Evolutionary conservation across 495 filamentous ascomycete genomes (phyloP).

Genomic region (Oleoguttula mirabilis): DNA sequence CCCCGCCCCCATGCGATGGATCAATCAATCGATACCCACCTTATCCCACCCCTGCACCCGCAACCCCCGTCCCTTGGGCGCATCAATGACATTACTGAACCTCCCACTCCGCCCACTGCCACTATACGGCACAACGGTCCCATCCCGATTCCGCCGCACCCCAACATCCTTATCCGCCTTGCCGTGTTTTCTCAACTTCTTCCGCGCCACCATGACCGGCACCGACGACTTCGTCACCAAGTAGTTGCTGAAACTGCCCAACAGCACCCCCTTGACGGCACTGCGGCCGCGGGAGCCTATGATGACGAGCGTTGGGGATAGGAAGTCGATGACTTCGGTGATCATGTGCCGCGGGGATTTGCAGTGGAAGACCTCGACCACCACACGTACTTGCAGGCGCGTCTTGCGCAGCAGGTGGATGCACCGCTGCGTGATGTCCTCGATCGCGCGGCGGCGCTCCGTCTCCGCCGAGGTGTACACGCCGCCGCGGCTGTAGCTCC

Average conservation of each 20-base stretch:
- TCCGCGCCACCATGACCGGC: constrained; percentile 45
- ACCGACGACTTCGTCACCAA: constrained; percentile 89
- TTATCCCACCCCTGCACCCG: constrained; percentile 17
- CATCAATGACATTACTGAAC: constrained; percentile 20
- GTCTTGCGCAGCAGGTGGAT: constrained; percentile 80
- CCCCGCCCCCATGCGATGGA: no score
- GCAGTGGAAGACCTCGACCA: constrained; percentile 95
- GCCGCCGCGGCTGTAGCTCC: background rate
- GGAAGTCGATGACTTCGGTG: constrained; percentile 60
- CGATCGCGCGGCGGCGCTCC: constrained; percentile 63
- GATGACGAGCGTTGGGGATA: constrained; percentile 86
- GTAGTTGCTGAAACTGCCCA: constrained; percentile 95
- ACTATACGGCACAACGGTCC: constrained; percentile 14
- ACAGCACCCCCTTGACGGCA: constrained; percentile 81
- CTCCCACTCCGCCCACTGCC: constrained; percentile 9
- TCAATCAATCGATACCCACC: constrained; percentile 21
- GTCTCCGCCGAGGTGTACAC: constrained; percentile 41
- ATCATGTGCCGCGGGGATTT: constrained; percentile 62
- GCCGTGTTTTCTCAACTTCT: constrained; percentile 31
- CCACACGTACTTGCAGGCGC: constrained; percentile 74
- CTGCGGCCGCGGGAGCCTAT: constrained; percentile 81
- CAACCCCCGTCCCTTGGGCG: constrained; percentile 14
- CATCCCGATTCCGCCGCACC: constrained; percentile 13
- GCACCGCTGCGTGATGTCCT: constrained; percentile 65
- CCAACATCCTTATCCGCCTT: constrained; percentile 19